Percentiles rank a stretch among this genome's conserved stretches.
phyloP scores from a whole-genome alignment of 2,329 filamentous ascomycete genomes.

The Colletotrichum shisoi region DNA sequence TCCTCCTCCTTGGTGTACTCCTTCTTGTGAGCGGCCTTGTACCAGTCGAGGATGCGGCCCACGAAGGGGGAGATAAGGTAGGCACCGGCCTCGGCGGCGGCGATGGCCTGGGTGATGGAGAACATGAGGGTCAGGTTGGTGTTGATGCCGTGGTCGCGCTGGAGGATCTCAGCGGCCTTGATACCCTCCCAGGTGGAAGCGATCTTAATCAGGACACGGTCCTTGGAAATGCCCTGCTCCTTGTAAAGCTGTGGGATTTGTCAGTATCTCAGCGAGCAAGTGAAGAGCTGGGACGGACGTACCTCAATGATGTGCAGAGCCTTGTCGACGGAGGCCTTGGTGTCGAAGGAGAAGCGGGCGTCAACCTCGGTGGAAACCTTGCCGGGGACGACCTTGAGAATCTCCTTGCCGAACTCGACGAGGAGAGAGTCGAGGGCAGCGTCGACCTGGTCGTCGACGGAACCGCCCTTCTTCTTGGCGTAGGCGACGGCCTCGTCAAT shows the following conservation, averaged over 20 bases:
- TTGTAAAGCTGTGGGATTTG: conserved; percentile 79
- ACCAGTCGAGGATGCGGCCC: conserved; percentile 99
- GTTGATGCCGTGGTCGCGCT: conserved; percentile 96
- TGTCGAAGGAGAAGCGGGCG: conserved; percentile 94
- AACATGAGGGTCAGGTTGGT: conserved; percentile 99
- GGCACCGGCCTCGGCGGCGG: conserved; percentile 90
- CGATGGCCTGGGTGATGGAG: conserved; percentile 92
- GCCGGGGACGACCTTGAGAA: conserved; percentile 94
- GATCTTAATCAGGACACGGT: conserved; percentile 97
- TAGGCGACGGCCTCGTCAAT: conserved; percentile 86
- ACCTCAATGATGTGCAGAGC: conserved; percentile 96
- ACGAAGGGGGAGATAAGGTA: conserved; percentile 99
- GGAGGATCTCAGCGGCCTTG: conserved; percentile 96
- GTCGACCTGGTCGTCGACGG: conserved; percentile 84
- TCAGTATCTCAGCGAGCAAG: conserved; percentile 37
- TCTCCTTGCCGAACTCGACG: conserved; percentile 98
- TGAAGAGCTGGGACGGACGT: conserved; percentile 47
- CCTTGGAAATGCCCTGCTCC: conserved; percentile 87
- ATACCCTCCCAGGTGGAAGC: conserved; percentile 99
- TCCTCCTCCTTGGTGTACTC: conserved; percentile 89
- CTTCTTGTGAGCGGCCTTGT: conserved; percentile 95
- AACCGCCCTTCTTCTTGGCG: conserved; percentile 78
- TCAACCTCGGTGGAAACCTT: conserved; percentile 99
- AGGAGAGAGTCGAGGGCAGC: conserved; percentile 90
- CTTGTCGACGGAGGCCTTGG: conserved; percentile 90